Evolutionary conservation across 805 yeast species (phyloP), one percentile per base, ranked within the genome.

Genomic region (Candida glaebosa): DNA sequence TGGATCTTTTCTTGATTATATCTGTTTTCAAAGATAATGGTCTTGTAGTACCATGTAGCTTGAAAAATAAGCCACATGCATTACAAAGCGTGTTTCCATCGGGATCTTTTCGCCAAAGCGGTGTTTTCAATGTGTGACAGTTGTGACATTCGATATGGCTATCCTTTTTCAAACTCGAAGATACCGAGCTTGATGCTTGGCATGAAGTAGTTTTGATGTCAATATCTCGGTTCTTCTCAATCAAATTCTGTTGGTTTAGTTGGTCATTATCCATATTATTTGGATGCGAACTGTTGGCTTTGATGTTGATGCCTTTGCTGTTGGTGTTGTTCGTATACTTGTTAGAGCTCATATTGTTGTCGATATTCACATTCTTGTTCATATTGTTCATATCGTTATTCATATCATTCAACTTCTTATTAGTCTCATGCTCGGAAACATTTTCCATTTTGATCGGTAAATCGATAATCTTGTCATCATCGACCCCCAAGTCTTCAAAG

Each of bases 41-140:
- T 39, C 84, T 59, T 55, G 77, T 76, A 2, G 83, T 76, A 14
- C 84, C 84, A 51, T 79, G 84, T 15, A 79, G 58, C 51, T 79
- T 79, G 40, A 73, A 69, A 52, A 79, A 79, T 17, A 79, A 61
- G 0, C 84, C 84, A 61, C 84, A 79, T 0, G 84, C 84, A 52
- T 79, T 79, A 54, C 84, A 79, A 4, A 79, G 61, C 2, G 84
- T 78, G 45, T 78, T 75, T 1, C 84, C 84, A 19, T 60, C 66
- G 5, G 80, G 73, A 51, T 79, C 82, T 52, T 78, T 69, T 34
- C 84, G 60, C 84, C 84, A 79, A 18, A 79, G 61, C 1, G 84
- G 84, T 0, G 84, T 79, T 43, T 77, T 79, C 2, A 71, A 55
- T 1, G 84, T 79, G 36, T 76, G 74, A 54, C 84, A 79, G 57